Base-by-base conservation (phyloP, 179 eudicot species). In the Silene vulgaris region DNA sequence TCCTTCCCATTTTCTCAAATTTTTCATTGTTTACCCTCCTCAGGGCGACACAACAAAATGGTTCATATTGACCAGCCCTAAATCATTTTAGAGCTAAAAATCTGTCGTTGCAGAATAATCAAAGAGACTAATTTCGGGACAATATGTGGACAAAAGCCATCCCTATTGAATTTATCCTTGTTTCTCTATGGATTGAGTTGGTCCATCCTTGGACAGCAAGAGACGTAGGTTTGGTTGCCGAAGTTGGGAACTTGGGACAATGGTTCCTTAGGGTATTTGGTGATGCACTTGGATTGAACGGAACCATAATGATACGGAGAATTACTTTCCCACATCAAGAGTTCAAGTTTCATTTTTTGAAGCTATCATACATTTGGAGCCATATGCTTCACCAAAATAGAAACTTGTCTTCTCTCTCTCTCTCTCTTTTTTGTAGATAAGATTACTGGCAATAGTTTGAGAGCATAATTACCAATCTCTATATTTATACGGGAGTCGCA, bases 121-220 rank as follows among this genome's bases (percentile, higher is more conserved):
- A 67, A 30, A 16, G 23, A 35, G 21, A 21, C 28, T 20, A 45
- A 19, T 2, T 45, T 69, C 59, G 21, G 59, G 3, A 26, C 62
- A 52, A 19, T 59, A 71, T 2, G 40, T 54, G 64, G 6, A 23
- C 63, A 54, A 19, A 23, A 71, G 37, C 63, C 48, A 71, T 69
- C 12, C 48, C 48, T 40, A 40, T 40, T 40, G 48, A 40, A 52
- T 16, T 13, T 14, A 52, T 52, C 19, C 17, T 52, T 16, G 59
- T 16, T 52, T 52, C 59, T 52, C 6, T 52, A 40, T 8, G 5
- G 19, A 52, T 13, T 52, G 17, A 13, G 17, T 52, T 52, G 59
- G 17, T 52, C 59, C 59, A 52, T 52, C 59, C 8, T 52, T 52
- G 59, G 48, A 52, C 59, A 13, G 59, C 19, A 16, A 52, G 17